Base-by-base conservation (phyloP, 164 flowering plant genomes). In the Magnolia officinalis region DNA sequence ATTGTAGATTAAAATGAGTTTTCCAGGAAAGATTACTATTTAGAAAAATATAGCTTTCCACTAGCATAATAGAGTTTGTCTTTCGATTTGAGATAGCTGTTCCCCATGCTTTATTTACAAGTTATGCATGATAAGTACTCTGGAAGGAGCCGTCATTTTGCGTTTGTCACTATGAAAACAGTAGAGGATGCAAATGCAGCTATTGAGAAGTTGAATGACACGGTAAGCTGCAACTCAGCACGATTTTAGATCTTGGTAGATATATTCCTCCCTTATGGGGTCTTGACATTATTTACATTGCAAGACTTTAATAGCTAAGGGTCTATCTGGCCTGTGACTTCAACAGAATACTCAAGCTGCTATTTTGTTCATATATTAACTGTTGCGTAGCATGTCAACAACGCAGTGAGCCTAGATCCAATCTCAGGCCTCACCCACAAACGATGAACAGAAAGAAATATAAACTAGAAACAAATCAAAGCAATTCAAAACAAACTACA, bases 101-200 rank as follows among this genome's bases (percentile, higher is more conserved):
- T 37, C 49, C 49, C 29, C 14, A 49, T 70, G n/a, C 37, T 23
- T 71, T 37, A 66, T 70, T 70, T 18, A 26, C 75, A 96, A 98
- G 96, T 96, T 11, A 96, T 96, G 95, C 89, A 88, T 86, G 98
- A 94, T 76, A 96, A 96, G 79, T 92, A 90, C 80, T 85, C 94
- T 67, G 87, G 87, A 64, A 86, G 94, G 84, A 96, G 99, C 83
- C 93, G 98, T 45, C 89, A 96, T 26, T 94, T 96, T 83, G 99
- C 88, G 19, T 96, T 96, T 86, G 97, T 90, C 20, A 92, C 93
- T 11, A 90, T 91, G 94, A 93, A 87, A 81, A 89, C 98, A 18
- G 89, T 87, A 66, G 98, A 96, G 80, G 99, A 92, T 88, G 97
- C 96, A 74, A 87, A 85, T 86, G 91, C 89, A 61, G 96, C 84